These are phyloP conservation scores for Rhypophila decipiens DNA, from an alignment of 495 filamentous ascomycete genomes.

Conservation along the genomic window DNA sequence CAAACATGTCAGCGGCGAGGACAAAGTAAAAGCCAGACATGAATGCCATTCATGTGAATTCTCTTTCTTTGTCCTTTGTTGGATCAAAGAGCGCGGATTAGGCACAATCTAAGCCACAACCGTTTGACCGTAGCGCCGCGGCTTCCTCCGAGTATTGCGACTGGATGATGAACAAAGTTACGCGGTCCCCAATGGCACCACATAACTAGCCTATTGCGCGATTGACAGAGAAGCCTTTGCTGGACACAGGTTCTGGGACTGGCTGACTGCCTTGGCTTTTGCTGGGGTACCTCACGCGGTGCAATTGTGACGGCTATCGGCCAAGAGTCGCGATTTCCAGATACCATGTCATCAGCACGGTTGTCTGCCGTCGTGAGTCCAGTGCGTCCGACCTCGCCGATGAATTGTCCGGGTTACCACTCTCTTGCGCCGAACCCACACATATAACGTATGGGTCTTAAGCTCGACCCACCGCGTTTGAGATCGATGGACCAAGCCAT, in stretches of 20 bases:
- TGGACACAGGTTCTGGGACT: slow-evolving; percentile 3
- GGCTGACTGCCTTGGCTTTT: background rate
- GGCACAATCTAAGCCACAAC: background rate
- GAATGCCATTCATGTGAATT: background rate
- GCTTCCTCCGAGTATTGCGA: background rate
- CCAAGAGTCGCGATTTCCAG: slow-evolving; percentile 19
- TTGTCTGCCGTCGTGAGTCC: background rate
- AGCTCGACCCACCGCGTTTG: background rate
- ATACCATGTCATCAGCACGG: slow-evolving; percentile 16
- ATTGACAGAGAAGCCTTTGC: slow-evolving; percentile 15
- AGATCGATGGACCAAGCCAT: background rate
- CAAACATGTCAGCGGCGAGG: background rate
- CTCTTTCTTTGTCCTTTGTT: background rate
- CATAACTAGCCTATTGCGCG: slow-evolving; percentile 26
- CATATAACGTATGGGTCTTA: background rate
- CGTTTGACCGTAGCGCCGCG: background rate
- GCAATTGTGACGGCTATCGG: background rate
- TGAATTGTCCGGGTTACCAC: background rate
- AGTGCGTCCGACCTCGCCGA: slow-evolving; percentile 10
- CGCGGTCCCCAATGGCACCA: slow-evolving; percentile 22
- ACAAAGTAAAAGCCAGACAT: background rate
- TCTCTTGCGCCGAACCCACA: background rate
- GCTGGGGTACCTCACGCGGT: background rate
- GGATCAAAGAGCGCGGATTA: background rate
- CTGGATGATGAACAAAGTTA: background rate